These are phyloP conservation scores for Posidonia oceanica DNA, from an alignment of 116 monocot species.

Conservation along the genomic window DNA sequence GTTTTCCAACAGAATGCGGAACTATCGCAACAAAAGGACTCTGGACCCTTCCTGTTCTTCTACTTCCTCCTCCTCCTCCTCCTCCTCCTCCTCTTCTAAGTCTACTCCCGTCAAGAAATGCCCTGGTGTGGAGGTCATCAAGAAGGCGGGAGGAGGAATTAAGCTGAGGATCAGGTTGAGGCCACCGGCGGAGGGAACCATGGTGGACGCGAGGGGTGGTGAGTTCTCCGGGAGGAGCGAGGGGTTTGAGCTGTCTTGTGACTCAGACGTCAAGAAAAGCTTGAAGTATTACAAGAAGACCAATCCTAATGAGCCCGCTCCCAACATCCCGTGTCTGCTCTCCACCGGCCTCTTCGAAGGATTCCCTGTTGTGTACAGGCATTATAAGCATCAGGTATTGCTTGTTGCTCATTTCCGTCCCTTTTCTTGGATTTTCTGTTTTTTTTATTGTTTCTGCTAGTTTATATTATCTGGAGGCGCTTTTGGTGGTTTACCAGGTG, in stretches of 20 bases:
- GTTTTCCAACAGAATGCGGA: too few species aligned
- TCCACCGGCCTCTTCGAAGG: conserved; percentile 41
- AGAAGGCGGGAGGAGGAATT: too few species aligned
- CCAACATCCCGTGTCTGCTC: conserved; percentile 18
- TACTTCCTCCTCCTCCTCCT: too few species aligned
- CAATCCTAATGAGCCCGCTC: background rate
- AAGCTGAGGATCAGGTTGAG: background rate
- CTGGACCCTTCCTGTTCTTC: too few species aligned
- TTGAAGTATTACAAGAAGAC: background rate
- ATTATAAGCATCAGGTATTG: conserved; percentile 13
- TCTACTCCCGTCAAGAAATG: too few species aligned
- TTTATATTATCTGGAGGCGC: background rate
- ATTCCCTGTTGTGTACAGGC: conserved; percentile 14
- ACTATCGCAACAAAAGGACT: too few species aligned
- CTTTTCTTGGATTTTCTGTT: background rate
- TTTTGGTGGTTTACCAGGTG: conserved; percentile 5
- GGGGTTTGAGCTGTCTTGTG: background rate
- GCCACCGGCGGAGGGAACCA: background rate
- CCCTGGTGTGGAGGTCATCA: too few species aligned
- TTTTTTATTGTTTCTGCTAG: background rate
- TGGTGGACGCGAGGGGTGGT: background rate
- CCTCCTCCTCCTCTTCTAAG: too few species aligned
- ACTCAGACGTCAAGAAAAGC: background rate
- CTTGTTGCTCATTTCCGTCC: too few species aligned
- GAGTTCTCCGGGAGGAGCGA: background rate